Percentiles rank a stretch among this genome's conserved stretches.
Conservation (phyloP, 2,329 filamentous ascomycete genomes). For the Verticillium albo-atrum region DNA sequence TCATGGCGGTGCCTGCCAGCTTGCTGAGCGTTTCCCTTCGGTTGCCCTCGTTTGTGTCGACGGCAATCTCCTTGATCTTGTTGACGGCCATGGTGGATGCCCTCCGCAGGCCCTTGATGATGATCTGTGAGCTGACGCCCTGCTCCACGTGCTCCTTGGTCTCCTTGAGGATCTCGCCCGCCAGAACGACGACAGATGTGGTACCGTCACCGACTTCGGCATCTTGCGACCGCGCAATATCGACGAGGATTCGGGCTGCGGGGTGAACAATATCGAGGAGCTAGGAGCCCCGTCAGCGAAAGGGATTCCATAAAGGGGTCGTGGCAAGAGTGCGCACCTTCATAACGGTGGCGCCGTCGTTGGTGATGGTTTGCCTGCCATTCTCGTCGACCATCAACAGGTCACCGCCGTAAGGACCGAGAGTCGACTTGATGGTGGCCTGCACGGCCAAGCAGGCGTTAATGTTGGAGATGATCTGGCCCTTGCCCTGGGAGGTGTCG, state of each 20-base stretch:
- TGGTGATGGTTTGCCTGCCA: constrained; percentile 95
- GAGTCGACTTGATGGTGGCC: constrained; percentile 88
- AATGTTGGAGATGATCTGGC: constrained; percentile 96
- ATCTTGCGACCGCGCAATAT: constrained; percentile 98
- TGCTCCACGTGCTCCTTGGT: constrained; percentile 94
- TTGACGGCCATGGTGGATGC: constrained; percentile 90
- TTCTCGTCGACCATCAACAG: constrained; percentile 93
- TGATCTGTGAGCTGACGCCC: constrained; percentile 93
- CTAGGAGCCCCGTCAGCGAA: constrained; percentile 34
- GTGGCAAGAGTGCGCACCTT: constrained; percentile 54
- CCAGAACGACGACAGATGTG: constrained; percentile 93
- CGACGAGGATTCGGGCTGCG: constrained; percentile 92
- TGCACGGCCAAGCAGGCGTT: constrained; percentile 97
- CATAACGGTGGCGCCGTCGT: constrained; percentile 99
- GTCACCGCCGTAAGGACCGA: constrained; percentile 96
- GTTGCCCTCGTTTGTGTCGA: constrained; percentile 77
- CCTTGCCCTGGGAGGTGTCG: constrained; percentile 94
- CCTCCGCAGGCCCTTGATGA: constrained; percentile 91
- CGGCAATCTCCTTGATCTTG: constrained; percentile 96
- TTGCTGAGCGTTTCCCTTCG: constrained; percentile 84
- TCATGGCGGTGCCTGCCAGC: constrained; percentile 95
- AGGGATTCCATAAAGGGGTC: constrained; percentile 1
- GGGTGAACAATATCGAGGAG: constrained; percentile 98
- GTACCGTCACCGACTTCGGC: constrained; percentile 98
- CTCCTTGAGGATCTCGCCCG: constrained; percentile 97